Evolutionary conservation across 495 filamentous ascomycete genomes (phyloP), one percentile per base, ranked within the genome.

Genomic region (Talaromyces liani): DNA sequence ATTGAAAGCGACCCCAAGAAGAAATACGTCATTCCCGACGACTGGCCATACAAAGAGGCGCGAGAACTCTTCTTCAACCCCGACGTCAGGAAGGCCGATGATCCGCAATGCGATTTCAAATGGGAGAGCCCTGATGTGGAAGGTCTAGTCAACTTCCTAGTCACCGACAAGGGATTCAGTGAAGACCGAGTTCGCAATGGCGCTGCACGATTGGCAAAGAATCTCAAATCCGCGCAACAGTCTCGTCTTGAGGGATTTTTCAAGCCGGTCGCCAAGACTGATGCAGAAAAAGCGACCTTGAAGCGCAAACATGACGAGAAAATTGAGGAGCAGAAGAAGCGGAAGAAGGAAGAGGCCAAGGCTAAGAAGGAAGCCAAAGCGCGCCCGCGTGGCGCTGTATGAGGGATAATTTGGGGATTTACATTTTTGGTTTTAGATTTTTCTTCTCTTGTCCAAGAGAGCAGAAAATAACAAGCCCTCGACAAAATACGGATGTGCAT

Each of bases 211-310:
- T 77, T 99, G 47, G 80, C 86, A 70, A 99, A 98, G 80, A 92
- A 90, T 63, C 76, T 95, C 61, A 97, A 97, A 81, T 86, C 80
- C 27, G 86, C 86, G 14, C 94, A 97, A 73, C 94, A 99, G 73
- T 86, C 89, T 4, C 85, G 94, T 29, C 75, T 99, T n/a, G 92
- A 96, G 70, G 93, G 96, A 14, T 99, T 99, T 78, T 99, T 99
- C 84, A 96, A 96, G 76, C 87, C 91, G 12, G 74, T 96, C n/a
- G 89, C 90, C 54, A 93, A 90, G 78, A 91, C 92, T 3, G 88
- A 91, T 12, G 88, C 87, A 61, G 88, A 98, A 77, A 87, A 93
- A 68, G 86, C 86, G 60, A 84, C 65, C 49, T 77, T 96, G 69
- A 97, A 98, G 84, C 83, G 94, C 70, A 98, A 97, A 80, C 85